phyloP scores from a whole-genome alignment of 345 rosid genomes.

The Atalantia buxifolia region DNA sequence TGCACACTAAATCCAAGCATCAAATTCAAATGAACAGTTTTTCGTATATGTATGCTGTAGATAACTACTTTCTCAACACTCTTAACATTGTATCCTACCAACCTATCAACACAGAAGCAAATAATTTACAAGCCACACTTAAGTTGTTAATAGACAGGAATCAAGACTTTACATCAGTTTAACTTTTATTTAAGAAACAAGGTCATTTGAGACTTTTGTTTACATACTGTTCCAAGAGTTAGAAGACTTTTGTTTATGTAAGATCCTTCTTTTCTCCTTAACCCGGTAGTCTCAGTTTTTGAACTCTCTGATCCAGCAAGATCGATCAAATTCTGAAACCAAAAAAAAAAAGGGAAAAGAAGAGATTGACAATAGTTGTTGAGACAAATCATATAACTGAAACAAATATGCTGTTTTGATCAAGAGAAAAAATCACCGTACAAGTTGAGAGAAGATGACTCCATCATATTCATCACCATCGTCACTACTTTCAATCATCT shows the following conservation, averaged over 20 bases:
- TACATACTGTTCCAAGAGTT: conserved; percentile 95
- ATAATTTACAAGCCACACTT: not conserved
- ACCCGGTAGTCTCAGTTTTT: conserved; percentile 97
- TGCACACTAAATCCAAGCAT: not conserved
- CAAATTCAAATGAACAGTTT: not conserved
- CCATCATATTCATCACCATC: conserved; percentile 96
- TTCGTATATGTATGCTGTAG: not conserved
- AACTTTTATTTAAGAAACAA: not conserved
- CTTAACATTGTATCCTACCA: not conserved
- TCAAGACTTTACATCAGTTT: not conserved
- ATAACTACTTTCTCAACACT: not conserved
- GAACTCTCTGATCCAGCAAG: conserved; percentile 99
- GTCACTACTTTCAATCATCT: conserved; percentile 99
- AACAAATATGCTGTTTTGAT: conserved; percentile 6
- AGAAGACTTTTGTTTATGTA: conserved; percentile 99
- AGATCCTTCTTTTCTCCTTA: conserved; percentile 97
- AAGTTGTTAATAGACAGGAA: not conserved
- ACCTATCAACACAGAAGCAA: not conserved
- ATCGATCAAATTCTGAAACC: conserved; percentile 86
- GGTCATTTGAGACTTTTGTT: not conserved
- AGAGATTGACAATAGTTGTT: conserved; percentile 13
- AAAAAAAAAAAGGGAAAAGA: not conserved
- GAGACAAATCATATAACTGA: conserved; percentile 6
- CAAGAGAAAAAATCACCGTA: conserved; percentile 34
- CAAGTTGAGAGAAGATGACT: conserved; percentile 98